phyloP scores from a whole-genome alignment of 768 basidiomycete genomes.

The Boletus coccyginus region DNA sequence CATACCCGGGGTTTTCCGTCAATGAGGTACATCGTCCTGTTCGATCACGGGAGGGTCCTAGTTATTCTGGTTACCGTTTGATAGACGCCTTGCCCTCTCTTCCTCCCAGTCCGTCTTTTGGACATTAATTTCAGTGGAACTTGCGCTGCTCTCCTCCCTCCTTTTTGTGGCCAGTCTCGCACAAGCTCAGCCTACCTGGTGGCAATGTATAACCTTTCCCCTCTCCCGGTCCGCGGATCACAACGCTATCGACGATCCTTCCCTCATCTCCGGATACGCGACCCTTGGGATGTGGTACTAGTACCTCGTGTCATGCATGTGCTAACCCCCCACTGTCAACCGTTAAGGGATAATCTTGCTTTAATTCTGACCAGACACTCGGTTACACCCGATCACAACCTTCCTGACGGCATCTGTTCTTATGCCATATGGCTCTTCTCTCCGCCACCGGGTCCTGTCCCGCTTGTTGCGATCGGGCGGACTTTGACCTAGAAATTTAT shows the following conservation, averaged over 20 bases:
- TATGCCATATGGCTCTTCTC: constrained; percentile 24
- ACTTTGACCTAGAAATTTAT: constrained; percentile 20
- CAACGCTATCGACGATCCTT: constrained; percentile 4
- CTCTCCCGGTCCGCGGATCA: constrained; percentile 13
- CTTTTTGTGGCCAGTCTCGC: background rate
- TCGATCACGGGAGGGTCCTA: background rate
- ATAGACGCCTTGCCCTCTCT: constrained; percentile 14
- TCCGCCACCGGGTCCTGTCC: constrained; percentile 30
- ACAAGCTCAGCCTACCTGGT: background rate
- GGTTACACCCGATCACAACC: constrained; percentile 27
- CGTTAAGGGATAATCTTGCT: constrained; percentile 20
- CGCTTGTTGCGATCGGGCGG: constrained; percentile 27
- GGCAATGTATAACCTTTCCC: background rate
- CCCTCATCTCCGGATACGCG: constrained; percentile 15
- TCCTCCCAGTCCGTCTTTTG: constrained; percentile 7
- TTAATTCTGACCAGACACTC: constrained; percentile 4
- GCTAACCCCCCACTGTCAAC: constrained; percentile 5
- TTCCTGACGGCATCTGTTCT: constrained; percentile 25
- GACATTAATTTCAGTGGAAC: constrained; percentile 7
- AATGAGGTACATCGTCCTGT: constrained; percentile 32
- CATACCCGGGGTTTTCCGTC: constrained; percentile 28
- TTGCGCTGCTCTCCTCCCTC: background rate
- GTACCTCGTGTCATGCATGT: constrained; percentile 19
- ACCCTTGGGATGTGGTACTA: constrained; percentile 22
- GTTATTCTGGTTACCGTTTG: constrained; percentile 17